Evolutionary conservation across 768 basidiomycete species (phyloP).

Genomic region (Gyrodon lividus): DNA sequence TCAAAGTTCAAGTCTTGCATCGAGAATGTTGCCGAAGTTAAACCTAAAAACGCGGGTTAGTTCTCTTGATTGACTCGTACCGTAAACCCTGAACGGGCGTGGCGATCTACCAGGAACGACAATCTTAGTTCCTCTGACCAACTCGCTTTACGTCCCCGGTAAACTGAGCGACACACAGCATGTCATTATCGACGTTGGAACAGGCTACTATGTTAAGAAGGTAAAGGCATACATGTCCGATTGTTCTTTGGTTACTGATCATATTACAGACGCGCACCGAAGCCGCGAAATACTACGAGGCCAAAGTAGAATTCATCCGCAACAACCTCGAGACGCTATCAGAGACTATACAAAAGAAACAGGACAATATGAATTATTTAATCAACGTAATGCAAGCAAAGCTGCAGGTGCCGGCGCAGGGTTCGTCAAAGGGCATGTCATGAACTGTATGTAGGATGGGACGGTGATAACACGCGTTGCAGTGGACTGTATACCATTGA

Average conservation of each 20-base stretch:
- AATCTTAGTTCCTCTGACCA: constrained; percentile 89
- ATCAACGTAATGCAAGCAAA: constrained; percentile 71
- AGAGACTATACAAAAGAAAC: constrained; percentile 86
- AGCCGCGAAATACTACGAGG: constrained; percentile 76
- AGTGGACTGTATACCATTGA: neutral
- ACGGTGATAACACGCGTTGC: neutral
- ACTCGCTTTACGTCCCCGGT: constrained; percentile 94
- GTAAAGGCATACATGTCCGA: constrained; percentile 38
- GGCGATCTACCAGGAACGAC: constrained; percentile 61
- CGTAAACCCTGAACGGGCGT: neutral
- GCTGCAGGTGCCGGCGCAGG: constrained; percentile 32
- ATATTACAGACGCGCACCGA: constrained; percentile 71
- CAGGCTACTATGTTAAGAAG: constrained; percentile 96
- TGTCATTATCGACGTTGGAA: constrained; percentile 94
- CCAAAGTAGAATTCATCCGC: constrained; percentile 80
- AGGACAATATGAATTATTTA: constrained; percentile 81
- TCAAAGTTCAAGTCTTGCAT: constrained; percentile 88
- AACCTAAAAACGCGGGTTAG: constrained; percentile 62
- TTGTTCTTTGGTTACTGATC: constrained; percentile 2
- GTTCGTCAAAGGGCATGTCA: constrained; percentile 20
- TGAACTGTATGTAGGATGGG: constrained; percentile 10
- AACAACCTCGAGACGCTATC: constrained; percentile 84
- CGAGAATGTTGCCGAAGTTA: constrained; percentile 75
- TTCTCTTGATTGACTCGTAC: neutral
- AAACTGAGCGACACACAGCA: constrained; percentile 79